A percentile compares a stretch with the other conserved stretches of the same genome.
Conservation (phyloP, 768 basidiomycete genomes). For the Lyophyllum atratum region DNA sequence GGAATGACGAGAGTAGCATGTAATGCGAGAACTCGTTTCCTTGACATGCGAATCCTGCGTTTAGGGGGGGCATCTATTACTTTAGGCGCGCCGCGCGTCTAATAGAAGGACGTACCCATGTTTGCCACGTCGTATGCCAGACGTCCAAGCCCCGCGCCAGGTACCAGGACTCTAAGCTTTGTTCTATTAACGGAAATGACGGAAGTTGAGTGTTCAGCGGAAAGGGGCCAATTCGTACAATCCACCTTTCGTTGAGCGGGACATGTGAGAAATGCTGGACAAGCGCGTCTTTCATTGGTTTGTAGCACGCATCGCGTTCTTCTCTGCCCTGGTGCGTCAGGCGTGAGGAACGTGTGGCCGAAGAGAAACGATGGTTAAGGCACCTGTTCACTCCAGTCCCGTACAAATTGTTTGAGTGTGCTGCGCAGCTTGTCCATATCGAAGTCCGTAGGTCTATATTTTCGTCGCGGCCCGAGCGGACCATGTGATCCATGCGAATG, state of each 20-base stretch:
- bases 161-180: constrained; percentile 76
- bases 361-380: background rate
- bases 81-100: background rate
- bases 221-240: constrained; percentile 6
- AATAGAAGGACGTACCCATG: constrained; percentile 51
- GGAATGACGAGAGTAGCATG: constrained; percentile 89
- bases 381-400: constrained; percentile 91
- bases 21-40: constrained; percentile 96
- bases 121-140: constrained; percentile 87
- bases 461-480: constrained; percentile 22
- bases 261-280: constrained; percentile 61
- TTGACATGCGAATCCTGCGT: constrained; percentile 82
- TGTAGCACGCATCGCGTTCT: constrained; percentile 81
- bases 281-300: constrained; percentile 79
- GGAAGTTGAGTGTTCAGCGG: background rate
- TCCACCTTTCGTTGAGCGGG: constrained; percentile 55
- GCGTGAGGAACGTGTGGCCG: background rate
- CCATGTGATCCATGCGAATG: constrained; percentile 34
- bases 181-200: constrained; percentile 41
- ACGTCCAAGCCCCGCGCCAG: constrained; percentile 87
- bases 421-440: constrained; percentile 92
- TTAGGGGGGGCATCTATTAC: constrained; percentile 2
- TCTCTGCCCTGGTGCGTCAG: constrained; percentile 55
- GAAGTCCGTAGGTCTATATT: constrained; percentile 60
- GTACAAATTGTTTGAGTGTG: constrained; percentile 89